These are phyloP conservation scores for Colletotrichum phormii DNA, from an alignment of 2,329 filamentous ascomycete species.

Conservation along the genomic window DNA sequence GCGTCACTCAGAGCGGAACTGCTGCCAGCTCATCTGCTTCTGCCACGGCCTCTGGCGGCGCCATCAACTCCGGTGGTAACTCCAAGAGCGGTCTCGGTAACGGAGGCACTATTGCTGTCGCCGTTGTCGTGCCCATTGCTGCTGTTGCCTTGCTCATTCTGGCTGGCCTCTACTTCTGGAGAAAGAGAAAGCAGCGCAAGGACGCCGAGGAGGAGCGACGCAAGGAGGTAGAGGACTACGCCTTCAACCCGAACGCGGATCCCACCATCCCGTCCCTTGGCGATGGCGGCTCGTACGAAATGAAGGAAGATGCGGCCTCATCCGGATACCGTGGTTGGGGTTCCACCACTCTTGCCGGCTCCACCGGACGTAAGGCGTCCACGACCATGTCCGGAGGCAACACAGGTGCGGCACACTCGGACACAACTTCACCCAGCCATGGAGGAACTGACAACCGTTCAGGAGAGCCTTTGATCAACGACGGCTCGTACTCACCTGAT, in stretches of 20 bases:
- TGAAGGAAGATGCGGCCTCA: slow-evolving; percentile 77
- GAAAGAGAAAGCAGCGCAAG: slow-evolving; percentile 87
- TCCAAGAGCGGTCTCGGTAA: slow-evolving; percentile 63
- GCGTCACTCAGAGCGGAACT: background rate
- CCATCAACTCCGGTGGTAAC: slow-evolving; percentile 43
- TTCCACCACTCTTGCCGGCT: slow-evolving; percentile 75
- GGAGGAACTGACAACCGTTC: slow-evolving; percentile 75
- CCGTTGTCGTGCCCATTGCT: slow-evolving; percentile 92
- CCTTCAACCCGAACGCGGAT: slow-evolving; percentile 97
- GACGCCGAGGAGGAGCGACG: slow-evolving; percentile 87
- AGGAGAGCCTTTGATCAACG: slow-evolving; percentile 72
- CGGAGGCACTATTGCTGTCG: slow-evolving; percentile 85
- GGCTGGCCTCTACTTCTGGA: slow-evolving; percentile 85
- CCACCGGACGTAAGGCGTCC: slow-evolving; percentile 84
- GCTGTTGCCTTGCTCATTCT: slow-evolving; percentile 85
- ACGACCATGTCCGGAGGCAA: slow-evolving; percentile 87
- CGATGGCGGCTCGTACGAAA: slow-evolving; percentile 72
- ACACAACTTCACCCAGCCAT: slow-evolving; percentile 76
- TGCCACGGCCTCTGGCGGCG: slow-evolving; percentile 43
- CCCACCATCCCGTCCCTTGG: slow-evolving; percentile 74
- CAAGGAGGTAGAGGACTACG: slow-evolving; percentile 97
- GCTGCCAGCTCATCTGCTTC: slow-evolving; percentile 42
- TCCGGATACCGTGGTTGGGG: slow-evolving; percentile 96
- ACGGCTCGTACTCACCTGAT: slow-evolving; percentile 69
- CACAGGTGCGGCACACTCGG: slow-evolving; percentile 76